Conservation (phyloP, 495 filamentous ascomycete species). For the Penicillium pulvis region DNA sequence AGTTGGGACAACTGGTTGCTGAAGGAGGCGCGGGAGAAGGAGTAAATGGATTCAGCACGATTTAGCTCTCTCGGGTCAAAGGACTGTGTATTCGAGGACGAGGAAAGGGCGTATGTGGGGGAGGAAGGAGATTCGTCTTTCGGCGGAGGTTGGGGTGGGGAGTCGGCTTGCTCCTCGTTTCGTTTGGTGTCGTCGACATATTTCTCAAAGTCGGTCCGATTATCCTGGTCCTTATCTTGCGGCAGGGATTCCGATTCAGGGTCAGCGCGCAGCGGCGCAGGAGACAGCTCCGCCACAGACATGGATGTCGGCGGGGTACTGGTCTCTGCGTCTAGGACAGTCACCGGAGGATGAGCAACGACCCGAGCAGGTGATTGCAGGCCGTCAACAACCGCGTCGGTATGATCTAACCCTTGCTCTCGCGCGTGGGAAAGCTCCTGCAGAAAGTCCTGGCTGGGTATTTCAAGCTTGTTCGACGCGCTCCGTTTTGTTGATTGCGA, state of each 20-base stretch:
- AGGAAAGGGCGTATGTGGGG: slow-evolving; percentile 36
- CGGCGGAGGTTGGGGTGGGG: slow-evolving; percentile 41
- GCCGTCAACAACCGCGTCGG: slow-evolving; percentile 26
- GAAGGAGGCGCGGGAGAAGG: slow-evolving; percentile 85
- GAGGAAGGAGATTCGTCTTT: slow-evolving; percentile 38
- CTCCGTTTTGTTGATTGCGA: slow-evolving; percentile 15
- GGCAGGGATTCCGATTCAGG: slow-evolving; percentile 14
- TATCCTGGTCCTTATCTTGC: slow-evolving; percentile 18
- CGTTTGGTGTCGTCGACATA: slow-evolving; percentile 47
- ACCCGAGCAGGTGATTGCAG: slow-evolving; percentile 17
- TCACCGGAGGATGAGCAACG: slow-evolving; percentile 12
- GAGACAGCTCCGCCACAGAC: slow-evolving; percentile 35
- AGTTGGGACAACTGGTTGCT: slow-evolving; percentile 86
- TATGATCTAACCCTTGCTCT: slow-evolving; percentile 14
- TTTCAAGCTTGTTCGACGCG: slow-evolving; percentile 26
- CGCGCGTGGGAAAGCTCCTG: slow-evolving; percentile 21
- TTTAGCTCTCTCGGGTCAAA: slow-evolving; percentile 51
- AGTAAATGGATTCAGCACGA: slow-evolving; percentile 81
- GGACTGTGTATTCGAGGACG: slow-evolving; percentile 46
- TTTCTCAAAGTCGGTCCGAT: slow-evolving; percentile 48
- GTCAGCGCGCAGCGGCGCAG: slow-evolving; percentile 27
- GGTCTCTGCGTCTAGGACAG: slow-evolving; percentile 13
- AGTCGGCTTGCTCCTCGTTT: slow-evolving; percentile 33
- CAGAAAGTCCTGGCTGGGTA: slow-evolving; percentile 22
- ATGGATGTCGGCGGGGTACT: slow-evolving; percentile 28